Percentiles rank a stretch among this genome's conserved stretches.
Conservation (phyloP, 352 stramenopile species). For the Phytophthora multivora region DNA sequence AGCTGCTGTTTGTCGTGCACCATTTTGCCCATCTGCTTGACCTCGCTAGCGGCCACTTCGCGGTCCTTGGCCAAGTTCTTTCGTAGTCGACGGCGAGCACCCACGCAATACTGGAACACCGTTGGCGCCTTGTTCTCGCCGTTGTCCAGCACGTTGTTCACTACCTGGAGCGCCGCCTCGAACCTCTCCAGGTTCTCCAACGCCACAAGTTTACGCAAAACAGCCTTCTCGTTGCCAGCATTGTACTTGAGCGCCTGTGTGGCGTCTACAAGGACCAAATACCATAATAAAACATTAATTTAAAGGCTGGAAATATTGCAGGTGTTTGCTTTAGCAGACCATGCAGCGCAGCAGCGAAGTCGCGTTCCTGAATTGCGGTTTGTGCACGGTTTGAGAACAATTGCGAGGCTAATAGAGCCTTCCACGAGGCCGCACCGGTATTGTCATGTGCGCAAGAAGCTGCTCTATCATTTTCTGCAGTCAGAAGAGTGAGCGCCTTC, state of each 20-base stretch:
- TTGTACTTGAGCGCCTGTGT: constrained; percentile 58
- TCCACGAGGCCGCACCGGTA: constrained; percentile 9
- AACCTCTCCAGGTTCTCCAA: constrained; percentile 85
- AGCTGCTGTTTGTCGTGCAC: constrained; percentile 82
- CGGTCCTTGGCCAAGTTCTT: constrained; percentile 63
- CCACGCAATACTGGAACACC: constrained; percentile 65
- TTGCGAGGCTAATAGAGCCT: constrained; percentile 37
- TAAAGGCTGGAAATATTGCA: background rate
- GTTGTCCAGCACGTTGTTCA: constrained; percentile 49
- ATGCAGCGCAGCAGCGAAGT: constrained; percentile 65
- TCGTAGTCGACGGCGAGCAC: constrained; percentile 48
- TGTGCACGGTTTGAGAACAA: constrained; percentile 73
- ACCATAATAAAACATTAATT: constrained; percentile 3
- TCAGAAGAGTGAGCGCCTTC: constrained; percentile 41
- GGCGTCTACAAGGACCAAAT: constrained; percentile 40
- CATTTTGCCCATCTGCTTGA: constrained; percentile 70
- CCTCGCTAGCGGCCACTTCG: constrained; percentile 53
- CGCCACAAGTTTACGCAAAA: constrained; percentile 60
- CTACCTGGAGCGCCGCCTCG: constrained; percentile 55
- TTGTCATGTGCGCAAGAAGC: background rate
- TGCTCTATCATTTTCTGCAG: constrained; percentile 6
- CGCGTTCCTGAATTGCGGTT: constrained; percentile 72
- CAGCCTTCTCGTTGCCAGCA: constrained; percentile 67
- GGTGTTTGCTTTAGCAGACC: constrained; percentile 27
- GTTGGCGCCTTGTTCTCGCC: constrained; percentile 25